Evolutionary conservation across 106 monocot species (phyloP).

Genomic region (Dioscorea zingiberensis): DNA sequence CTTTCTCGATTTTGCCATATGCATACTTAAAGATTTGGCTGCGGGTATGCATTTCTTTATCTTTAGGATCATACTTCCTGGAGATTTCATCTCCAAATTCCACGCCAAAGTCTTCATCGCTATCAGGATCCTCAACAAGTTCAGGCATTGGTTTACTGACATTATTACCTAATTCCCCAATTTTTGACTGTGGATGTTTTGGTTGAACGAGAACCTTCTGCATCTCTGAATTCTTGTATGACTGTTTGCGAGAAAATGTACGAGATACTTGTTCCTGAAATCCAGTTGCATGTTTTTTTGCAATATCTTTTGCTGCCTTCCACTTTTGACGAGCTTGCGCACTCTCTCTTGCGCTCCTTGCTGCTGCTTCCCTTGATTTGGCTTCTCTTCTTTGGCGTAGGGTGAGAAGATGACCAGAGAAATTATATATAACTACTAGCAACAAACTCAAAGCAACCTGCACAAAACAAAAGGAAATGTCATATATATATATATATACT

Average conservation of each 20-base stretch:
- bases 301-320: conserved; percentile 50
- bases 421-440: conserved; percentile 60
- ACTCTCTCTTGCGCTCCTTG: conserved; percentile 36
- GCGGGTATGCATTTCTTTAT: conserved; percentile 69
- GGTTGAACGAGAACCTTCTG: conserved; percentile 6
- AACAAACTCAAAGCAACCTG: conserved; percentile 43
- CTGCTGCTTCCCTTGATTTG: conserved; percentile 55
- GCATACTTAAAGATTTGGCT: conserved; percentile 94
- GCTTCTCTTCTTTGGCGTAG: conserved; percentile 38
- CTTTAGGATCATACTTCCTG: conserved; percentile 50
- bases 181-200: conserved; percentile 20
- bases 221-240: conserved; percentile 6
- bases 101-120: conserved; percentile 50
- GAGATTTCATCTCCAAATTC: conserved; percentile 71
- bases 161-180: conserved; percentile 38
- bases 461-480: not conserved
- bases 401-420: conserved; percentile 42
- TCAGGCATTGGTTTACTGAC: conserved; percentile 33
- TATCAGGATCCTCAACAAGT: conserved; percentile 50
- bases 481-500: too few species aligned
- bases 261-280: conserved; percentile 36
- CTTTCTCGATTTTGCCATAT: conserved; percentile 95
- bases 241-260: conserved; percentile 28
- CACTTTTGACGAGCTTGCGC: conserved; percentile 45
- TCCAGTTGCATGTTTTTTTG: conserved; percentile 36